Evolutionary conservation across 2,329 filamentous ascomycete genomes (phyloP), one percentile per base, ranked within the genome.

Genomic region (Epichloe scottii): DNA sequence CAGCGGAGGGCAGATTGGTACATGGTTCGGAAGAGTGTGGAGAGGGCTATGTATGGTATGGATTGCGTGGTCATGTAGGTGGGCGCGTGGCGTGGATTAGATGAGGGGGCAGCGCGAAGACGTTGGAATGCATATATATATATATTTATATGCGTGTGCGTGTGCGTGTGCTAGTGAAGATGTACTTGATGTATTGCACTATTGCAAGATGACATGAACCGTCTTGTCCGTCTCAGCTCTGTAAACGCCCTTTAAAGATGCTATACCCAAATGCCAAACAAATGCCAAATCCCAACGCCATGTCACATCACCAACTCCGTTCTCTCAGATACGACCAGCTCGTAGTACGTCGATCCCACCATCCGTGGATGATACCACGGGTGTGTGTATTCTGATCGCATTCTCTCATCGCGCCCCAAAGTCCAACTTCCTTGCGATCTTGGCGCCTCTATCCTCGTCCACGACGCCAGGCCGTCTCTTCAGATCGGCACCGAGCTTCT

Each of bases 1-100:
- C 89, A 96, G 68, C 75, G 93, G 58, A 75, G 93, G 58, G 90
- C 90, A 47, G 93, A 98, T 70, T 98, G 93, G 93, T 95, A 93
- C 65, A 78, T 85, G 59, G 88, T 98, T 11, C 86, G 85, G 71
- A 81, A 79, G 56, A 82, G 89, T 56, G 93, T 98, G 5, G 93
- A 98, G 73, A 85, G 87, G 68, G 89, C 89, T 55, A 96, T 98
- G 89, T 97, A 96, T 69, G 93, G 93, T 4, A 80, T 95, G 65
- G 91, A 93, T 54, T 98, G 93, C 67, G 66, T 65, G 44, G 63
- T 94, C 42, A 97, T 96, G 89, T 97, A 50, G 17, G 10, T 8
- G 33, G 21, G 19, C n/a, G 23, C n/a, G 23, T 15, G 23, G 17
- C 14, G 21, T 15, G 5, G 17, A 10, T 23, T 42, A 10, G 19